Base-by-base conservation (phyloP, 345 rosid genomes). In the Eucalyptus cloeziana region DNA sequence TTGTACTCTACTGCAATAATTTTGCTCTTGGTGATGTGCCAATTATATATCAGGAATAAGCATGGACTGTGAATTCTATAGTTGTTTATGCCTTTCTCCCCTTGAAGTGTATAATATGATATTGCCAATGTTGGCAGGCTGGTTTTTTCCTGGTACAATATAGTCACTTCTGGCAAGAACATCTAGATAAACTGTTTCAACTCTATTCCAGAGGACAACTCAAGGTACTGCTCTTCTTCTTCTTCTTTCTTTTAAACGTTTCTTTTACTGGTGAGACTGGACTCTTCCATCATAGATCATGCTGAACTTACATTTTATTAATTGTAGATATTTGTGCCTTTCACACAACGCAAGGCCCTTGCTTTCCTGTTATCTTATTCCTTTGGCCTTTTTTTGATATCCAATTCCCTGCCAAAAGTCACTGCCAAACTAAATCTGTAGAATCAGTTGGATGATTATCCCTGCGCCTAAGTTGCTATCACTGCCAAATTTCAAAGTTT, bases 131-230 rank as follows among this genome's bases (percentile, higher is more conserved):
- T 71, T 90, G 91, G 86, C 97, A 97, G 99, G 97, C 95, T 86
- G 99, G 99, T 51, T 97, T 97, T 93, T 97, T 98, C 94, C 93
- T 98, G 64, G 88, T 94, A 86, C 98, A 96, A 86, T 94, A 96
- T 90, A 90, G 91, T 89, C 94, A 92, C 83, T 71, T 98, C 49
- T 98, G 99, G 99, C 96, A 95, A 90, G 91, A 94, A 87, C 98
- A 96, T 92, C 95, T 96, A 67, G 94, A 94, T 79, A 95, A 58
- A 92, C 93, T 95, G 19, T 94, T 92, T 92, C 86, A 91, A 87
- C 96, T 96, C 85, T 96, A 92, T 94, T 91, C 97, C 81, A 81
- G 90, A 7, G 98, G 98, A 92, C 95, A 98, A 93, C 99, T 98
- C 13, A 95, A 96, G 98, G 99, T 96, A 92, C 90, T 87, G 15